phyloP scores from a whole-genome alignment of 1,284 basidiomycete genomes.

The Testicularia cyperi region DNA sequence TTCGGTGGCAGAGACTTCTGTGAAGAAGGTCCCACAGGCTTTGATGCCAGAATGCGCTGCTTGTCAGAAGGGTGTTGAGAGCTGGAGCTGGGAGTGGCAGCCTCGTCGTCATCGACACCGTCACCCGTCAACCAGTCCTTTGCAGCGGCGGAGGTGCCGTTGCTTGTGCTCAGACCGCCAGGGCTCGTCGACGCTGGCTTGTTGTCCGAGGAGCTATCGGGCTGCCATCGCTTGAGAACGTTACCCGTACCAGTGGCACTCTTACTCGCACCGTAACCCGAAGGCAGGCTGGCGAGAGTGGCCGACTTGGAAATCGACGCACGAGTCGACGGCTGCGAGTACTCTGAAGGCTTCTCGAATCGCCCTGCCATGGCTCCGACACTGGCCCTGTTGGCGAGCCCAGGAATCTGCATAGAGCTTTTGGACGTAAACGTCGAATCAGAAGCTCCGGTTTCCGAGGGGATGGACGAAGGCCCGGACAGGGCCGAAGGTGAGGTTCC shows the following conservation, averaged over 20 bases:
- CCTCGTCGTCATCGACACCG: conserved; percentile 20
- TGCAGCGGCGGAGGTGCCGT: too few species aligned
- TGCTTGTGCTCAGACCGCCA: too few species aligned
- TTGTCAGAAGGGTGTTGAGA: too few species aligned
- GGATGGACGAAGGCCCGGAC: conserved; percentile 4
- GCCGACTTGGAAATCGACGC: conserved; percentile 13
- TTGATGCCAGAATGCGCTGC: too few species aligned
- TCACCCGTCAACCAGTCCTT: conserved; percentile 38
- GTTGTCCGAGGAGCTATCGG: conserved; percentile 5
- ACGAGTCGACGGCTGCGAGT: background rate
- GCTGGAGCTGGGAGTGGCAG: too few species aligned
- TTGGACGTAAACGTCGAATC: too few species aligned
- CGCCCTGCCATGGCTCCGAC: conserved; percentile 41
- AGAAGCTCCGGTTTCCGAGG: background rate
- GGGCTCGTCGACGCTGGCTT: background rate
- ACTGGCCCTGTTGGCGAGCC: conserved; percentile 29
- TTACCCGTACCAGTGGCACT: too few species aligned
- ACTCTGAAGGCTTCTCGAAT: conserved; percentile 26
- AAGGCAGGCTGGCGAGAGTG: conserved; percentile 7
- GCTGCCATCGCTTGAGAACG: conserved; percentile 21
- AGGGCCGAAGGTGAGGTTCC: too few species aligned
- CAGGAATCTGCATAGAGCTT: too few species aligned
- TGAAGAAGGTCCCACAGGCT: too few species aligned
- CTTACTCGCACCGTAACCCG: conserved; percentile 1
- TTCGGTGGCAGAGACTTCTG: background rate